These are phyloP conservation scores for Cnidoscolus chayamansa DNA, from an alignment of 441 rosid species.

Conservation along the genomic window DNA sequence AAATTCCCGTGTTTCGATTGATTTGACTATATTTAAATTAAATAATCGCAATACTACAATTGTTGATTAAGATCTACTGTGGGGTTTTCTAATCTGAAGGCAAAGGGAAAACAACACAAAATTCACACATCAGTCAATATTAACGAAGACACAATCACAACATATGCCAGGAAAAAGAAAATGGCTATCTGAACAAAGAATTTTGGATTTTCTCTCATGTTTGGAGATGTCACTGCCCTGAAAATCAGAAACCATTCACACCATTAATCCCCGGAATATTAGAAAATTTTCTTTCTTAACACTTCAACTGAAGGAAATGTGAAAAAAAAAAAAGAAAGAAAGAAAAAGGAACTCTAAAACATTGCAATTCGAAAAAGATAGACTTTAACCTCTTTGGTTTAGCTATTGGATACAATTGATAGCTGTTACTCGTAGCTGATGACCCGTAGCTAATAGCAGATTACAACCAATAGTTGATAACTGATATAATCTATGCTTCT, in stretches of 20 bases:
- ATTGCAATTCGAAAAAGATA: background rate
- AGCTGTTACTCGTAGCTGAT: no score
- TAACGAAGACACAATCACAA: conserved; percentile 87
- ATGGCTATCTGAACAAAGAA: conserved; percentile 79
- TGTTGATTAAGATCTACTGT: conserved; percentile 15
- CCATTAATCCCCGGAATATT: background rate
- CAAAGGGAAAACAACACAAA: background rate
- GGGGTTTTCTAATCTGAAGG: conserved; percentile 3
- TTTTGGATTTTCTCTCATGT: conserved; percentile 99
- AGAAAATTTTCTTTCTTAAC: background rate
- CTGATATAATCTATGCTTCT: no score
- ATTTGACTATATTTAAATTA: conserved; percentile 16
- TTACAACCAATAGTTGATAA: no score
- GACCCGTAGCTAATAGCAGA: no score
- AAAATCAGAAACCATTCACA: conserved; percentile 20
- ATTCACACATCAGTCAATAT: conserved; percentile 78
- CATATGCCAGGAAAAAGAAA: conserved; percentile 88
- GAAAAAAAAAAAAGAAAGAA: background rate
- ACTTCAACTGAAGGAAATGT: background rate
- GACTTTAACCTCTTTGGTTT: background rate
- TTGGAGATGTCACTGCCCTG: conserved; percentile 97
- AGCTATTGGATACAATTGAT: no score
- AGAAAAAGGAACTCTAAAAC: background rate
- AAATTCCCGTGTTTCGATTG: conserved; percentile 19
- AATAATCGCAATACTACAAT: conserved; percentile 9